phyloP scores from a whole-genome alignment of 2,329 filamentous ascomycete genomes.

The Periconia sp. region DNA sequence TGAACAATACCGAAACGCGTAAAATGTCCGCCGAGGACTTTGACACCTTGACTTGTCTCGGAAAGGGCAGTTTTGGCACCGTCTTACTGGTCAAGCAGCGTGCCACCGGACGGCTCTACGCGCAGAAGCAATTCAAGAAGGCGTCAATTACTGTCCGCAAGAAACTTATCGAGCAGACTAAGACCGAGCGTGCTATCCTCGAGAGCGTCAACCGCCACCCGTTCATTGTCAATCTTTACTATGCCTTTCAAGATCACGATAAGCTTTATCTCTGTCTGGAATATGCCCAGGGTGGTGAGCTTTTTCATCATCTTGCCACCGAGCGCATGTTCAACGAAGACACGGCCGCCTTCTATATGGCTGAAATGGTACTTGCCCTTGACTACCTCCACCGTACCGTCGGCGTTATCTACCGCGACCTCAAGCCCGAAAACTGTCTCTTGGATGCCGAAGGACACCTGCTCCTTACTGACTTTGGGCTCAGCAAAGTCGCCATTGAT shows the following conservation, averaged over 20 bases:
- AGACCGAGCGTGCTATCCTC: conserved; percentile 92
- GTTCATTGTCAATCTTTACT: conserved; percentile 97
- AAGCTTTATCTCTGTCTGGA: conserved; percentile 97
- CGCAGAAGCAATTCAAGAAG: conserved; percentile 99
- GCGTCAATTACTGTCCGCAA: conserved; percentile 94
- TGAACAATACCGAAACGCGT: conserved; percentile 60
- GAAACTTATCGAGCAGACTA: conserved; percentile 94
- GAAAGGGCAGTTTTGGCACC: conserved; percentile 95
- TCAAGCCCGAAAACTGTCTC: conserved; percentile 98
- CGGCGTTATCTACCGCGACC: conserved; percentile 93
- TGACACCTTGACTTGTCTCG: conserved; percentile 86
- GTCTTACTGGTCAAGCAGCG: conserved; percentile 92
- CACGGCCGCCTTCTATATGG: conserved; percentile 96
- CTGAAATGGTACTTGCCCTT: conserved; percentile 92
- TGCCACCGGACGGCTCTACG: conserved; percentile 85
- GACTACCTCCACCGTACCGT: conserved; percentile 91
- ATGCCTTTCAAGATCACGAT: conserved; percentile 97
- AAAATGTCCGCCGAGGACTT: conserved; percentile 96
- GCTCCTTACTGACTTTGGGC: conserved; percentile 92
- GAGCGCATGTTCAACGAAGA: conserved; percentile 95
- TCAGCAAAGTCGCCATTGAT: conserved; percentile 90
- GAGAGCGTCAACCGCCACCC: conserved; percentile 96
- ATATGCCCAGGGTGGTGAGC: conserved; percentile 94
- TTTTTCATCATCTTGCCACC: conserved; percentile 92
- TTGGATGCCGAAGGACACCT: conserved; percentile 90